phyloP scores from a whole-genome alignment of 1,284 basidiomycete species.

The Ustilago curta region DNA sequence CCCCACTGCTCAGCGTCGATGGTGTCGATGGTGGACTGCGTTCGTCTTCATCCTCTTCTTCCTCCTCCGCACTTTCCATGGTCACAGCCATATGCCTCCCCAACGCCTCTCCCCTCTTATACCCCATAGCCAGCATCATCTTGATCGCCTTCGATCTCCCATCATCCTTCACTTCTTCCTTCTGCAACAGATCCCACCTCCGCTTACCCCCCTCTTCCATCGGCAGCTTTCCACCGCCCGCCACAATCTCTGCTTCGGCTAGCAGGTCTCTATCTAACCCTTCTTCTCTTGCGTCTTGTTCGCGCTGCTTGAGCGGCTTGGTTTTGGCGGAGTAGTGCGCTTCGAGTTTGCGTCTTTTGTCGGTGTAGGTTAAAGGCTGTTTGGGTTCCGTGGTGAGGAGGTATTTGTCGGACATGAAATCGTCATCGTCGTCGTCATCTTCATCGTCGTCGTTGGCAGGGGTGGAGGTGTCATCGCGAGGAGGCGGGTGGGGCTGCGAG shows the following conservation, averaged over 20 bases:
- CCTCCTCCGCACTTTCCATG: neutral
- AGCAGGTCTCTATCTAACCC: conserved; percentile 44
- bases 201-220: conserved; percentile 19
- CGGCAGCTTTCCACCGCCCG: conserved; percentile 40
- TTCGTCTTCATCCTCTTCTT: conserved; percentile 22
- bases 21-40: neutral
- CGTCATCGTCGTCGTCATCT: conserved; percentile 33
- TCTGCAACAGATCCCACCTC: conserved; percentile 32
- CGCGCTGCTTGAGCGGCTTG: conserved; percentile 23
- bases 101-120: conserved; percentile 37
- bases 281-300: conserved; percentile 32
- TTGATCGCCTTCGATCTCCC: conserved; percentile 45
- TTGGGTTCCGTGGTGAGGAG: conserved; percentile 18
- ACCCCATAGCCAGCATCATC: conserved; percentile 63
- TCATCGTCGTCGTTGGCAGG: neutral
- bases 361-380: conserved; percentile 32
- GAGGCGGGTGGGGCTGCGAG: neutral
- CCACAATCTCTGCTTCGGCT: conserved; percentile 50
- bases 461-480: neutral
- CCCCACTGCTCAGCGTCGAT: conserved; percentile 23
- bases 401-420: conserved; percentile 51
- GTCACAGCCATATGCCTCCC: conserved; percentile 22
- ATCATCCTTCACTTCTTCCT: neutral
- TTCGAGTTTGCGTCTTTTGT: conserved; percentile 31
- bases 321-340: conserved; percentile 14